Base-by-base conservation (phyloP, 257 asterid species). In the Capsicum baccatum region DNA sequence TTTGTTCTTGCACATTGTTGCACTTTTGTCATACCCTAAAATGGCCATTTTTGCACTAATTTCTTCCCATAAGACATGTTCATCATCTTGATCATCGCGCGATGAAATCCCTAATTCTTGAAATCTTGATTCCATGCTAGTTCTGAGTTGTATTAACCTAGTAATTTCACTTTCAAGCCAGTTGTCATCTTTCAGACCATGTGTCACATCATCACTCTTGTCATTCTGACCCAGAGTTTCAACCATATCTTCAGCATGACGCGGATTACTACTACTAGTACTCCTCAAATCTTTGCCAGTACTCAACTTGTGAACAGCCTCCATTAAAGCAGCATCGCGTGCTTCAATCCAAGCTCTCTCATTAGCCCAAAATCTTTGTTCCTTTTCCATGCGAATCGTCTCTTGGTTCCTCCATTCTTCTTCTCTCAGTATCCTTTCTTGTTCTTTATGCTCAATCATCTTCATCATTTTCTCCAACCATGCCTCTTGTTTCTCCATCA, bases 321-420 rank as follows among this genome's bases (percentile, higher is more conserved):
- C 97, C 98, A 96, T 92, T 9, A 94, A 58, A 0, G 98, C 87
- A 0, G 92, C 86, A 44, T 95, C 98, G 0, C 97, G 91, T 0
- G 97, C 92, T 87, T 92, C 98, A 52, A 96, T 95, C 99, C 97
- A 94, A 0, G 93, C 93, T 19, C 98, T 89, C 85, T 96, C 98
- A 9, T 85, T 87, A 3, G 97, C 99, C 99, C 99, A 96, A 63
- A 92, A 94, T 74, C 86, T 89, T n/a, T 92, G 98, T 84, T 94
- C 99, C 19, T 89, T 87, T 9, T 96, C 98, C 0, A 94, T 85
- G 85, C 98, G 86, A 3, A 79, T 93, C 0, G 88, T 89, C 13
- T 95, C 97, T 84, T 93, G 94, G 55, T 90, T 92, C 86, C 97
- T 85, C 99, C 99, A 96, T 74, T 89, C 98, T 50, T 92, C 98